Evolutionary conservation across 2,329 filamentous ascomycete species (phyloP), one percentile per base, ranked within the genome.

Genomic region (Diaporthe citrichinensis): DNA sequence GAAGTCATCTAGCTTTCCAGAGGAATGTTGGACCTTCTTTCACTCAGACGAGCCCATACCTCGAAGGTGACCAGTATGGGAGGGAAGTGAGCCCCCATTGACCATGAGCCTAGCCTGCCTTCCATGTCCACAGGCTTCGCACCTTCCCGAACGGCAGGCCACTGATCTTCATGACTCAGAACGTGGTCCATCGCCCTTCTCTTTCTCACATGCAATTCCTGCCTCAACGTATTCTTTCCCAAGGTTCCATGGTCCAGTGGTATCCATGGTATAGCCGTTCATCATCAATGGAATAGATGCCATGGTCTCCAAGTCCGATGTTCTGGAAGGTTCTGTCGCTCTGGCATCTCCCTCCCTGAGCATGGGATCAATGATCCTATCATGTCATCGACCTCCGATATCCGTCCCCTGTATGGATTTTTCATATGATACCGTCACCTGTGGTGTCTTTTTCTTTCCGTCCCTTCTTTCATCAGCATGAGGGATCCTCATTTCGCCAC

Each of bases 391-490:
- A 58, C 25, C 36, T 49, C 41, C 39, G 25, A 17, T 36, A 41
- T 20, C 23, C 44, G 28, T 23, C 14, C 28, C 25, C 10, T 23
- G 31, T 28, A 49, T n/a, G 5, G 23, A 25, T 9, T 2, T 31
- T 51, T 14, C 34, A 14, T 12, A 28, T 28, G 23, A 39, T 25
- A 14, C 7, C 12, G 3, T 14, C 31, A 17, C 23, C 23, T 36
- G 34, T 7, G 23, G 10, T 46, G 53, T n/a, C 34, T 23, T n/a
- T 15, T 20, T 34, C 53, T 49, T n/a, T 46, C 61, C 67, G 44
- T 28, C 68, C 74, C 65, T 72, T 76, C 41, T 74, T 62, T 34
- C 62, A 58, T 1, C 36, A 20, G 49, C 41, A 34, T 51, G 65
- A 68, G 65, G 65, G 65, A 68, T 39, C 46, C 34, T 34, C 8